Conservation (phyloP, 495 filamentous ascomycete species). For the Talaromyces ruber region DNA sequence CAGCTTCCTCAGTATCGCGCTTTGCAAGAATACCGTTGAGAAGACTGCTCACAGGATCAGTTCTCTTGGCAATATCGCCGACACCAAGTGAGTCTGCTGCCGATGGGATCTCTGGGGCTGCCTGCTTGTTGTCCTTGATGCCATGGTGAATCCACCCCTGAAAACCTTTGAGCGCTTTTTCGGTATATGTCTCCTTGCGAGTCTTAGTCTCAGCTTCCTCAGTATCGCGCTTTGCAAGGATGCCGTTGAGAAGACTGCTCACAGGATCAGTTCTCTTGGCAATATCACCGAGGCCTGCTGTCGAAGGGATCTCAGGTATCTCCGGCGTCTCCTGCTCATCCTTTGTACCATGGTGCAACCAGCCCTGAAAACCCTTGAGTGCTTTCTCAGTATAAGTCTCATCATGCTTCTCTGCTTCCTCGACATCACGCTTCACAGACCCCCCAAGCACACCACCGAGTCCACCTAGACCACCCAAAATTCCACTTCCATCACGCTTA, state of each 20-base stretch:
- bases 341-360: not conserved
- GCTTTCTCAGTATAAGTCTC: not conserved
- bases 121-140: not conserved
- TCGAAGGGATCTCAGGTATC: not conserved
- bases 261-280: not conserved
- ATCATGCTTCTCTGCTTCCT: not conserved
- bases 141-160: not conserved
- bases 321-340: not conserved
- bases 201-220: not conserved
- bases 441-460: not conserved
- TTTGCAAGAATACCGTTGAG: not conserved
- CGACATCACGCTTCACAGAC: not conserved
- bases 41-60: not conserved
- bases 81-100: not conserved
- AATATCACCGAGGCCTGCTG: not conserved
- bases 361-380: not conserved
- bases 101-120: not conserved
- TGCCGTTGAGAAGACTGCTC: not conserved
- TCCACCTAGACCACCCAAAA: not conserved
- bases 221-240: not conserved
- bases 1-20: not conserved
- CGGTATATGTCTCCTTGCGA: not conserved
- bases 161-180: not conserved
- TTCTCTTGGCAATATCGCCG: not conserved
- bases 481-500: not conserved